Base-by-base conservation (phyloP, 257 asterid genomes). In the Euphrasia confusa region DNA sequence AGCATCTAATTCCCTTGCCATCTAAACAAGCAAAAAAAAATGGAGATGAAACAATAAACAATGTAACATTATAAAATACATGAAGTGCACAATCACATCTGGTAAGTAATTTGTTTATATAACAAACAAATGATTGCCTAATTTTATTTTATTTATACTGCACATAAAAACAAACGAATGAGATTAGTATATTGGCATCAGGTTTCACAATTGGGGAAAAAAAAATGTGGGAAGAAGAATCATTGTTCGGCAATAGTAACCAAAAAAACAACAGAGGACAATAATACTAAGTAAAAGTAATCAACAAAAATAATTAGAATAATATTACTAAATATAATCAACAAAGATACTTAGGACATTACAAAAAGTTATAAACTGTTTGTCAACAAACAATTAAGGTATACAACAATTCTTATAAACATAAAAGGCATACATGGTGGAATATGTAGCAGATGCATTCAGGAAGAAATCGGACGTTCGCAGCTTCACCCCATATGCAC, bases 401-500 rank as follows among this genome's bases (percentile, higher is more conserved):
- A 66, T 52, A 59, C 49, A 21, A 24, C 30, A 39, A 18, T 2
- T 37, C 2, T 37, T 37, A 33, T 11, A 66, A 45, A 54, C 32
- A 58, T 21, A 61, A 72, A 67, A 47, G 42, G 74, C 97, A 72
- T 92, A 92, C 99, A 69, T 72, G 88, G 72, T 92, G 99, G 79
- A 92, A 92, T 68, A 92, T 80, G 65, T 92, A 92, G 86, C 99
- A 89, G 76, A 92, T 79, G 77, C 99, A 92, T 74, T 92, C 99
- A 18, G 99, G 99, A 75, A 92, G 88, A 79, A 92, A 92, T 50
- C 99, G 97, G 72, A 85, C 74, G 70, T 92, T 92, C 24, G 97
- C 97, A 57, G 99, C 99, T 87, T 92, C 99, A 72, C 99, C 99
- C 99, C 99, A 92, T 73, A 92, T 84, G 80, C 97, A 90, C 55